phyloP scores from a whole-genome alignment of 148 eudicot genomes.

The Amaranthus cruentus region DNA sequence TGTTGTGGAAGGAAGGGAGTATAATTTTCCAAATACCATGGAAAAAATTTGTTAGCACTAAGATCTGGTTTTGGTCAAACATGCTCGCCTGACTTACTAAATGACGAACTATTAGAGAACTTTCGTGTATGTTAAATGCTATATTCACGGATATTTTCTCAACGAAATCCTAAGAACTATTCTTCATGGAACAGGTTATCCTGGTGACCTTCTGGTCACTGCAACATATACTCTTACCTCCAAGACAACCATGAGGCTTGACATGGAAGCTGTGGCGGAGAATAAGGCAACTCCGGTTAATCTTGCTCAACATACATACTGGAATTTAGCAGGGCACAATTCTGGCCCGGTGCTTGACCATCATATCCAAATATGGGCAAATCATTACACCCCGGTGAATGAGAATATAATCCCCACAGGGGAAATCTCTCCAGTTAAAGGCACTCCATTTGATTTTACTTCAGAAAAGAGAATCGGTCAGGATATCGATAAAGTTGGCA shows the following conservation, averaged over 20 bases:
- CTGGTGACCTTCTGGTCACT: constrained; percentile 71
- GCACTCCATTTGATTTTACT: constrained; percentile 84
- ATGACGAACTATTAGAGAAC: neutral
- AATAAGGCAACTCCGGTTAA: constrained; percentile 84
- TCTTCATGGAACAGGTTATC: constrained; percentile 55
- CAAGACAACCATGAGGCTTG: constrained; percentile 72
- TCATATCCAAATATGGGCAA: constrained; percentile 61
- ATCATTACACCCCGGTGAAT: constrained; percentile 76
- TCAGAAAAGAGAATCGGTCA: constrained; percentile 68
- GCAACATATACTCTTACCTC: constrained; percentile 87
- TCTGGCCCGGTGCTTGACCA: constrained; percentile 76
- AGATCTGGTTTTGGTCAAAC: neutral
- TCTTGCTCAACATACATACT: constrained; percentile 93
- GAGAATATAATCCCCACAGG: constrained; percentile 73
- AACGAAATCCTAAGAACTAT: neutral
- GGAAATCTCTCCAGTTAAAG: constrained; percentile 68
- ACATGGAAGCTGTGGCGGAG: constrained; percentile 93
- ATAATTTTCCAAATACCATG: neutral
- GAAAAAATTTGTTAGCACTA: neutral
- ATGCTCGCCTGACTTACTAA: neutral
- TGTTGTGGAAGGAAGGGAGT: neutral
- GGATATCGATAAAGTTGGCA: constrained; percentile 63
- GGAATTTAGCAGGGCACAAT: constrained; percentile 86
- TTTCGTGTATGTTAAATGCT: neutral
- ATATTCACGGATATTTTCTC: neutral